These are phyloP conservation scores for Coleophoma cylindrospora DNA, from an alignment of 2,329 filamentous ascomycete genomes.

Conservation along the genomic window DNA sequence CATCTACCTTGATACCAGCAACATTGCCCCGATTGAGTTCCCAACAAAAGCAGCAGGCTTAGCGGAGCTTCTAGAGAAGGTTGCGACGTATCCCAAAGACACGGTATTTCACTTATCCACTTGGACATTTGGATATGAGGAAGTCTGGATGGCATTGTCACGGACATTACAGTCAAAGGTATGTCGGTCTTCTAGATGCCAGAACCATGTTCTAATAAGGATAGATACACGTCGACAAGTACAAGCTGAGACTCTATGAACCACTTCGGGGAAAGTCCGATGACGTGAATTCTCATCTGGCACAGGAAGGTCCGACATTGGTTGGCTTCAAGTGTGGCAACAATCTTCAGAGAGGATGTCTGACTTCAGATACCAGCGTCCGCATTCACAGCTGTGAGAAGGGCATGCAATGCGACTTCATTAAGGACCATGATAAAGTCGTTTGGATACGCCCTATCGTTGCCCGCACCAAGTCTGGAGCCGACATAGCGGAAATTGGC, in stretches of 20 bases:
- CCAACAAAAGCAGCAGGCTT: constrained; percentile 70
- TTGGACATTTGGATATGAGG: constrained; percentile 93
- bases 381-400: constrained; percentile 85
- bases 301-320: constrained; percentile 60
- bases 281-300: constrained; percentile 35
- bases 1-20: constrained; percentile 88
- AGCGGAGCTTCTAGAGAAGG: constrained; percentile 64
- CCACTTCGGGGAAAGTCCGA: constrained; percentile 47
- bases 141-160: constrained; percentile 82
- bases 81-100: constrained; percentile 62
- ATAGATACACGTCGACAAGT: constrained; percentile 76
- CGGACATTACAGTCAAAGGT: constrained; percentile 62
- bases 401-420: constrained; percentile 53
- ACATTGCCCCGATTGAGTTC: constrained; percentile 43
- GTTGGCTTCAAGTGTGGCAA: constrained; percentile 76
- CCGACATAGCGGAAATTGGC: constrained; percentile 66
- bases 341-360: constrained; percentile 59
- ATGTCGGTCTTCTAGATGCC: constrained; percentile 4
- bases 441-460: constrained; percentile 80
- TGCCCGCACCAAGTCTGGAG: constrained; percentile 52
- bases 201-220: constrained; percentile 6
- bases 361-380: constrained; percentile 58
- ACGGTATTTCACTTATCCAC: constrained; percentile 81
- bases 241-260: constrained; percentile 69
- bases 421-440: constrained; percentile 40